These are phyloP conservation scores for Backusella liffmaniae DNA, from an alignment of 192 early-diverging fungal genomes.

Conservation along the genomic window DNA sequence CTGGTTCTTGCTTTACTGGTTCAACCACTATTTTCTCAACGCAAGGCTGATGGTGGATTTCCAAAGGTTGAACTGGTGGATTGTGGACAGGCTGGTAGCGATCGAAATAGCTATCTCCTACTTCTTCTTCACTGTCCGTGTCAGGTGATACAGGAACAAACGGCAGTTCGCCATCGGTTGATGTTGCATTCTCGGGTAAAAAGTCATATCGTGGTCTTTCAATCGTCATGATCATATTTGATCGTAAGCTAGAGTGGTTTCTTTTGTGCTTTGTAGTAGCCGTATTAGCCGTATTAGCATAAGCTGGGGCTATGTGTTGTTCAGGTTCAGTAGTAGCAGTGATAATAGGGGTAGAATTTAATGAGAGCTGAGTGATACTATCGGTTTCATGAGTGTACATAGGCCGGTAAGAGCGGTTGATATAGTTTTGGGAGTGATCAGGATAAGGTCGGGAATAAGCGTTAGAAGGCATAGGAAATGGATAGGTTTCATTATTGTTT, in stretches of 20 bases:
- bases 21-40: neutral
- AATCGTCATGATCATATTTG: slow-evolving; percentile 10
- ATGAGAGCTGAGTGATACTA: neutral
- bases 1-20: neutral
- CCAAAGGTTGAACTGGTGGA: neutral
- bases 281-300: neutral
- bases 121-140: neutral
- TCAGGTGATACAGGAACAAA: slow-evolving; percentile 17
- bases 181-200: neutral
- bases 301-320: neutral
- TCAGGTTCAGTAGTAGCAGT: neutral
- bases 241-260: neutral
- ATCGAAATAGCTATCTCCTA: neutral
- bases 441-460: neutral
- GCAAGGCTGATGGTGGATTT: neutral
- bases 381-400: neutral
- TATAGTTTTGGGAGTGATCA: neutral
- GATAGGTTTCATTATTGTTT: neutral
- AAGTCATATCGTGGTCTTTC: slow-evolving; percentile 3
- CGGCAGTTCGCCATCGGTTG: neutral
- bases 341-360: neutral
- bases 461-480: neutral
- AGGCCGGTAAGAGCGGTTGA: neutral
- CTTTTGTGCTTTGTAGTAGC: neutral
- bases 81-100: neutral